A percentile compares a stretch with the other conserved stretches of the same genome.
Conservation (phyloP, 2,329 filamentous ascomycete genomes). For the Scytalidium lignicola region DNA sequence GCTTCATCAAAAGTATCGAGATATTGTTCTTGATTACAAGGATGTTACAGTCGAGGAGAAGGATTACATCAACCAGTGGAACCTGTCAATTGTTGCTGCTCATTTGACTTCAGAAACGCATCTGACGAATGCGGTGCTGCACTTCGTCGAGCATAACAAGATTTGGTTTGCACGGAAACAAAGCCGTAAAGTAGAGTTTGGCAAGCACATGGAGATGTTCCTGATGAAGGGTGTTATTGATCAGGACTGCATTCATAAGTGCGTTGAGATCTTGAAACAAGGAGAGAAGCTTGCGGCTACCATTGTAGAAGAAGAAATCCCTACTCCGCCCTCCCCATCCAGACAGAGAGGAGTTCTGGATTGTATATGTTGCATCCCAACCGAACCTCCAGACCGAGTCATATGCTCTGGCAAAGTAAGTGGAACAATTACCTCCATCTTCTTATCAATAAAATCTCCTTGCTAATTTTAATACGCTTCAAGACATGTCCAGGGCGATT, state of each 20-base stretch:
- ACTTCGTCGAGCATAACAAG: conserved; percentile 19
- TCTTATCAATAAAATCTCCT: neutral
- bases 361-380: conserved; percentile 16
- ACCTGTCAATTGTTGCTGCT: conserved; percentile 17
- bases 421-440: neutral
- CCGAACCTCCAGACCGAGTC: conserved; percentile 11
- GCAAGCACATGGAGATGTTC: conserved; percentile 16
- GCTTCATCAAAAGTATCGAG: conserved; percentile 23
- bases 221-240: conserved; percentile 13
- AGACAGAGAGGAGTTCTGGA: conserved; percentile 7
- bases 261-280: conserved; percentile 8
- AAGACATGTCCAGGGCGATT: conserved; percentile 14
- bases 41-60: conserved; percentile 25
- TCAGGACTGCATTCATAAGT: conserved; percentile 7
- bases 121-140: conserved; percentile 13
- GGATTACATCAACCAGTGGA: conserved; percentile 25
- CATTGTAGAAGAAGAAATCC: neutral
- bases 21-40: conserved; percentile 23
- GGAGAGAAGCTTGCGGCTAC: conserved; percentile 3
- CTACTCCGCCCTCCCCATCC: neutral
- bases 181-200: conserved; percentile 15
- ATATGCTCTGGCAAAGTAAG: conserved; percentile 16
- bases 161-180: conserved; percentile 18
- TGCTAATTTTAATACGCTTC: conserved; percentile 2
- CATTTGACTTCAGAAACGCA: conserved; percentile 16